These are phyloP conservation scores for Hypoxylon lienhwacheense DNA, from an alignment of 495 filamentous ascomycete genomes.

Conservation along the genomic window DNA sequence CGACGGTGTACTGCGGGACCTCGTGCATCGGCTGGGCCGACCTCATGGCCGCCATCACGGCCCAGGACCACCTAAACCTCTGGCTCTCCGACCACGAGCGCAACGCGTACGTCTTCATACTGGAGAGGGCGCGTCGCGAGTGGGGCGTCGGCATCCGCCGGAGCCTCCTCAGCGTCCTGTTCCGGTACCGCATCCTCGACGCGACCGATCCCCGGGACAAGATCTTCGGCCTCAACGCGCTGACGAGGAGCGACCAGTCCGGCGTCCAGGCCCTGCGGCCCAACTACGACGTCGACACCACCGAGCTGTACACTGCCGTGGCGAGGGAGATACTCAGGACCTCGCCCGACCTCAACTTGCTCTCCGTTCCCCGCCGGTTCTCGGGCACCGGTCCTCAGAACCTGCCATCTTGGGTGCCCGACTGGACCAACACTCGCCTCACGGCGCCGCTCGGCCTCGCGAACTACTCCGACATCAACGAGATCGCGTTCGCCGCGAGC, in stretches of 20 bases:
- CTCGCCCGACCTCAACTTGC: slow-evolving; percentile 20
- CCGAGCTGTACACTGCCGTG: slow-evolving; percentile 21
- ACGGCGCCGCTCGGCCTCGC: slow-evolving; percentile 25
- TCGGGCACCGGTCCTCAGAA: slow-evolving; percentile 10
- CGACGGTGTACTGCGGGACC: slow-evolving; percentile 21
- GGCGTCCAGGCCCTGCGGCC: slow-evolving; percentile 10
- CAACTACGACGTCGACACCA: slow-evolving; percentile 16
- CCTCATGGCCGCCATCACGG: slow-evolving; percentile 27
- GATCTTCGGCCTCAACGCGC: slow-evolving; percentile 23
- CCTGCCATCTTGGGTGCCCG: slow-evolving; percentile 28
- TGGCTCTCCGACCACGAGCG: slow-evolving; percentile 29
- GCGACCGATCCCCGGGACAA: slow-evolving; percentile 28
- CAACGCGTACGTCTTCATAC: slow-evolving; percentile 23
- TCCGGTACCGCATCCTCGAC: slow-evolving; percentile 29
- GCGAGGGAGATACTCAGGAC: slow-evolving; percentile 17
- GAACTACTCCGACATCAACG: slow-evolving; percentile 30
- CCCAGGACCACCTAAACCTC: slow-evolving; percentile 20
- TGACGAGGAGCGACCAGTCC: slow-evolving; percentile 15
- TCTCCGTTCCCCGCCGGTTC: slow-evolving; percentile 24
- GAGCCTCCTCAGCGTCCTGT: slow-evolving; percentile 24
- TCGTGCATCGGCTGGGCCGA: slow-evolving; percentile 24
- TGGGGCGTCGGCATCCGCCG: slow-evolving; percentile 10
- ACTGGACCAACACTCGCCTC: slow-evolving; percentile 27
- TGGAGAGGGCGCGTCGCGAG: slow-evolving; percentile 26
- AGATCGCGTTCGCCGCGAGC: slow-evolving; percentile 19